Base-by-base conservation (phyloP, 257 asterid genomes). In the Solanum pinnatisectum region DNA sequence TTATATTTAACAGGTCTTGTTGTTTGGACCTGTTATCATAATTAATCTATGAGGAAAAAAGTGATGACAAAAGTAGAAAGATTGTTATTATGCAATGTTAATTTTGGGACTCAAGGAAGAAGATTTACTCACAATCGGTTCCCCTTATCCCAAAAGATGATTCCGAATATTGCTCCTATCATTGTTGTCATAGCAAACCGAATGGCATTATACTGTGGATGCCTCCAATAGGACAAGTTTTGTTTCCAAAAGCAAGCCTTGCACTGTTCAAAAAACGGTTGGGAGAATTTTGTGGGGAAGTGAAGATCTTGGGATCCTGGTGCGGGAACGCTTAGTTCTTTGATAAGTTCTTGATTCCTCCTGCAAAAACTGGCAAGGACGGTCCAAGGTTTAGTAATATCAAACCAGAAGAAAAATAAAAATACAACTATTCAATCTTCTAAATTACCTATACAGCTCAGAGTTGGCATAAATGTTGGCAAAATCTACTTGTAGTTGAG, bases 181-280 rank as follows among this genome's bases (percentile, higher is more conserved):
- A 93, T 20, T 18, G 93, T 73, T 40, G 98, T 95, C 96, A 95
- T 88, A 74, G 91, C 90, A 91, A 95, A 93, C 88, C 98, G 91
- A 86, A 93, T 87, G 83, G 94, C 89, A 84, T 95, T 95, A 86
- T 94, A 95, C 87, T 88, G 92, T 73, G 98, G 96, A 87, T 95
- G 63, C 88, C 98, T 92, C 98, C 98, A 95, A 56, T 95, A 95
- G 42, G 98, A 95, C 82, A 93, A 90, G 86, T 90, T 79, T 35
- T 93, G 95, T 72, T 95, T 95, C 98, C 98, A 95, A 87, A 95
- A 93, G 93, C 98, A 94, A 90, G 98, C 98, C 87, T 87, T 92
- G 90, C 98, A 95, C 49, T 95, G 98, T 76, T 90, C 33, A 12
- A 86, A 2, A 86, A 95, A 92, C 5, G 98, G 76, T 88, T 94